A percentile compares a stretch with the other conserved stretches of the same genome.
phyloP scores from a whole-genome alignment of 768 basidiomycete species.

The Podaxis carcinomalis region DNA sequence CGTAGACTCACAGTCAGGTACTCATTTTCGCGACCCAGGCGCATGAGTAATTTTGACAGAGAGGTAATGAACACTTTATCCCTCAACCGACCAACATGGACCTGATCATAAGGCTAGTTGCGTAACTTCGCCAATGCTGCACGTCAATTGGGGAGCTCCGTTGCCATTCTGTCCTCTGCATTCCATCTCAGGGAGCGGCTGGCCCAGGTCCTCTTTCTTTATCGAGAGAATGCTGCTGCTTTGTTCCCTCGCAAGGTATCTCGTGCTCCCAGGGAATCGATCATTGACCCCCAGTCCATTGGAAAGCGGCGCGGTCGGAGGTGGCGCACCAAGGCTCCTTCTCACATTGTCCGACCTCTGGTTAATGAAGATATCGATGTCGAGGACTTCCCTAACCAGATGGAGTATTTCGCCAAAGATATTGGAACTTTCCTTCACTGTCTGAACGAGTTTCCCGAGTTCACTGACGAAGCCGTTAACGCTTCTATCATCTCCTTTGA shows the following conservation, averaged over 20 bases:
- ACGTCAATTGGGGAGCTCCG: slow-evolving; percentile 72
- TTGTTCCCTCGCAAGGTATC: slow-evolving; percentile 67
- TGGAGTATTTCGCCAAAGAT: slow-evolving; percentile 59
- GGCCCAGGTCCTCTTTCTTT: slow-evolving; percentile 64
- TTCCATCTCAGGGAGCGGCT: slow-evolving; percentile 68
- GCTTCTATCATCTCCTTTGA: slow-evolving; percentile 64
- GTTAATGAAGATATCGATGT: slow-evolving; percentile 56
- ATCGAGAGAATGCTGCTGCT: slow-evolving; percentile 71
- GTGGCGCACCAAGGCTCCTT: slow-evolving; percentile 34
- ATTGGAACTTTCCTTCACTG: slow-evolving; percentile 66
- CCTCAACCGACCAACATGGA: slow-evolving; percentile 1
- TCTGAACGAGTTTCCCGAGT: slow-evolving; percentile 77
- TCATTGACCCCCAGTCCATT: slow-evolving; percentile 19
- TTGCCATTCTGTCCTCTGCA: slow-evolving; percentile 71
- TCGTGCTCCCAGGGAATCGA: slow-evolving; percentile 35
- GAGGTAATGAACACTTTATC: slow-evolving; percentile 36
- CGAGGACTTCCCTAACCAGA: slow-evolving; percentile 63
- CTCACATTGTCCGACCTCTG: slow-evolving; percentile 48
- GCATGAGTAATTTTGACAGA: slow-evolving; percentile 59
- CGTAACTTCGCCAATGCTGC: slow-evolving; percentile 75
- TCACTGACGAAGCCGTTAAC: slow-evolving; percentile 69
- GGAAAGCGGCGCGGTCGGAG: slow-evolving; percentile 29
- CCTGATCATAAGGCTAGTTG: slow-evolving; percentile 35
- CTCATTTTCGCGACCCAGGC: slow-evolving; percentile 29
- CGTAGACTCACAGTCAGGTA: not conserved